A percentile compares a stretch with the other conserved stretches of the same genome.
These are phyloP conservation scores for Chytridiales sp. DNA, from an alignment of 371 early-diverging fungal species.

Conservation along the genomic window DNA sequence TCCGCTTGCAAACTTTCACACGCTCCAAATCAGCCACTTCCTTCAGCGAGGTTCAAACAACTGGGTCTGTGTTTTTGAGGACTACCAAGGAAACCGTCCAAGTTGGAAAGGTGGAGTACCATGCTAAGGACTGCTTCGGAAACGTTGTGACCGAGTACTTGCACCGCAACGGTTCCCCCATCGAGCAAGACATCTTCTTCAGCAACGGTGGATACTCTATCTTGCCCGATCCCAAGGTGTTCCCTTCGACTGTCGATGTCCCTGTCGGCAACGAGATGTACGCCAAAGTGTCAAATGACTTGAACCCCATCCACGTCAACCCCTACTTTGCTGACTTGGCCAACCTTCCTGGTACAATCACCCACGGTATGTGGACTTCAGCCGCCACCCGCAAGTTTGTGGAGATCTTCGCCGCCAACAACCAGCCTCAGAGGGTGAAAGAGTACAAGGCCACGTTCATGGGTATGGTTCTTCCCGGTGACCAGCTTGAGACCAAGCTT, in stretches of 20 bases:
- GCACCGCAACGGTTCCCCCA: conserved; percentile 73
- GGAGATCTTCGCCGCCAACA: conserved; percentile 92
- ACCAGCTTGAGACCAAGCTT: conserved; percentile 83
- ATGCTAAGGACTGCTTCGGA: conserved; percentile 64
- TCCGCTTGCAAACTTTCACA: conserved; percentile 78
- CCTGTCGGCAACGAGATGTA: conserved; percentile 84
- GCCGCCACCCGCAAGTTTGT: conserved; percentile 95
- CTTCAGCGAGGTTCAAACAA: conserved; percentile 51
- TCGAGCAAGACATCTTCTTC: conserved; percentile 80
- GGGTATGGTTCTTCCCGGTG: conserved; percentile 86
- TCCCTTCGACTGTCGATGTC: conserved; percentile 75
- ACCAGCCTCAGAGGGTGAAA: conserved; percentile 85
- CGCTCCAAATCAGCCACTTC: conserved; percentile 71
- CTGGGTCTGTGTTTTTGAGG: conserved; percentile 80
- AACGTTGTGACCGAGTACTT: conserved; percentile 82
- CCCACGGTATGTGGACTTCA: conserved; percentile 97
- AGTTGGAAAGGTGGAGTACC: conserved; percentile 71
- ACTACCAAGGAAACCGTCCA: conserved; percentile 81
- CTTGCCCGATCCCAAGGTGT: conserved; percentile 79
- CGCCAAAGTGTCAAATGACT: conserved; percentile 86
- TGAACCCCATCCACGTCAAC: conserved; percentile 96
- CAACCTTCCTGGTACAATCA: conserved; percentile 88
- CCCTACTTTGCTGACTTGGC: conserved; percentile 93
- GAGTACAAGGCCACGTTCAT: conserved; percentile 78
- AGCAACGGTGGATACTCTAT: conserved; percentile 91